Percentiles rank a stretch among this genome's conserved stretches.
Evolutionary conservation across 2,329 filamentous ascomycete genomes (phyloP).

Genomic region (Zalaria obscura): DNA sequence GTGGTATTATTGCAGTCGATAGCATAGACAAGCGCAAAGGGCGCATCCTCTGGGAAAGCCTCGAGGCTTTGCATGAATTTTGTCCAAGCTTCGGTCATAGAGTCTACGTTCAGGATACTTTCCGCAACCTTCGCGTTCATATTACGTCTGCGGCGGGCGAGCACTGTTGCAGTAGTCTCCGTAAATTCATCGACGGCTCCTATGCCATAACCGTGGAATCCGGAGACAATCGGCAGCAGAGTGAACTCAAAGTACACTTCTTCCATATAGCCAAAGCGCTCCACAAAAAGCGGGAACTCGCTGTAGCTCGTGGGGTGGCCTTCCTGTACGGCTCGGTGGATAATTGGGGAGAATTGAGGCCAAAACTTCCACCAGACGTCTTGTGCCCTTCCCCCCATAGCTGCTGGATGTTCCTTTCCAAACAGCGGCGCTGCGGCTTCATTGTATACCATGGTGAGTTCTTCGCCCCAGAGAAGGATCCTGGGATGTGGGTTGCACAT

Average conservation of each 20-base stretch:
- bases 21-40: constrained; percentile 8
- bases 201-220: constrained; percentile 3
- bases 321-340: constrained; percentile 9
- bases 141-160: constrained; percentile 5
- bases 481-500: constrained; percentile 17
- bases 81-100: constrained; percentile 5
- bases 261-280: constrained; percentile 13
- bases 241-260: constrained; percentile 16
- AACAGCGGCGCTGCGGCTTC: constrained; percentile 18
- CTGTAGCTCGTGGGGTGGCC: constrained; percentile 10
- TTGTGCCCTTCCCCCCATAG: constrained; percentile 8
- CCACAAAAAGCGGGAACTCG: constrained; percentile 10
- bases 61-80: constrained; percentile 4
- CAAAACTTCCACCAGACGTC: constrained; percentile 6
- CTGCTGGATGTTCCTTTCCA: constrained; percentile 12
- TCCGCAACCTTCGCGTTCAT: constrained; percentile 4
- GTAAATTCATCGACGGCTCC: constrained; percentile 6
- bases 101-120: neutral
- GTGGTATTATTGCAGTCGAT: constrained; percentile 8
- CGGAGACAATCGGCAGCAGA: constrained; percentile 13
- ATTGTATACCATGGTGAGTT: constrained; percentile 22
- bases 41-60: constrained; percentile 4
- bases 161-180: constrained; percentile 4
- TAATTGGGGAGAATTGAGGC: constrained; percentile 3
- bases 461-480: constrained; percentile 15